Base-by-base conservation (phyloP, 1,284 basidiomycete species). In the Macrocystidia cucumis region DNA sequence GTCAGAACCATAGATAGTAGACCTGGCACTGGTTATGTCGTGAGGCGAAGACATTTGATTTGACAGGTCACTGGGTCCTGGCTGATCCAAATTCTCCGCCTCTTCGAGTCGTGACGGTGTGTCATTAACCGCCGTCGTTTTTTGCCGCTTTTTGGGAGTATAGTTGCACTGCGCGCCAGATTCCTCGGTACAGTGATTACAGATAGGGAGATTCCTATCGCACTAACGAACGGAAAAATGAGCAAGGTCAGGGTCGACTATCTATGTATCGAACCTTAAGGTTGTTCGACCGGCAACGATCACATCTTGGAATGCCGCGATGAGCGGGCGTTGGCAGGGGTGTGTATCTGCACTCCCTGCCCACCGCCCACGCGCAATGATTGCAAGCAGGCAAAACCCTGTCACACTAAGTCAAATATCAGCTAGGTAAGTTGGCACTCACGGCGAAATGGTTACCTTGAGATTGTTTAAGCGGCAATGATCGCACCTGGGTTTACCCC, bases 271-370 rank as follows among this genome's bases (percentile, higher is more conserved):
- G 44, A 38, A 80, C 79, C 58, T 83, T 84, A 21, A 82, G 61
- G 49, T 81, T 81, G 50, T 64, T 63, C 26, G 61, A 50, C 17
- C 78, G 75, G 56, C 78, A 83, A 34, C 72, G 66, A 61, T 82
- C 78, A 40, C 80, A 83, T 37, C 79, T 63, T 24, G 80, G 79
- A 43, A 83, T 80, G 16, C 80, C 79, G 41, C 80, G 67, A 53
- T 83, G 79, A 26, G 79, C 78, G 26, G 79, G 80, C 8, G 78
- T 82, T 8, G 78, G 79, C 26, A 81, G 54, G 32, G 78, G 78
- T 11, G 80, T 82, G 51, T 83, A 83, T 52, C 67, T 72, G 56
- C 79, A 83, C 42, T 78, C 74, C 43, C 68, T 63, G 9, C 71
- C 68, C 38, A 65, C 66, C 7, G 68, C 66, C 73, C 73, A 79